phyloP scores from a whole-genome alignment of 371 early-diverging fungal species.

The Basidiobolus meristosporus region DNA sequence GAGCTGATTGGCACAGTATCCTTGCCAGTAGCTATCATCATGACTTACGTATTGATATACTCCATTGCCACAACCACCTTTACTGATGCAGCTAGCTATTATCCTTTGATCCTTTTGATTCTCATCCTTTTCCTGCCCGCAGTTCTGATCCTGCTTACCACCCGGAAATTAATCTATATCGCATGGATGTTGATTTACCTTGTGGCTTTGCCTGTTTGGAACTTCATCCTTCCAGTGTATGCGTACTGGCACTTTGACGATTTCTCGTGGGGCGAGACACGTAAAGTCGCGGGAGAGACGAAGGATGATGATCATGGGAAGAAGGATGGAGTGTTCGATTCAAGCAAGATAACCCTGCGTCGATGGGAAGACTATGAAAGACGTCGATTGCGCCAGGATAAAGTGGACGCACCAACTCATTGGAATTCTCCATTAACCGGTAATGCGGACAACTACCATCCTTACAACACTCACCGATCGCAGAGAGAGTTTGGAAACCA shows the following conservation, averaged over 20 bases:
- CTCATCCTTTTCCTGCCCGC: slow-evolving; percentile 68
- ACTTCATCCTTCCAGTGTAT: slow-evolving; percentile 86
- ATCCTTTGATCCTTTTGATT: slow-evolving; percentile 48
- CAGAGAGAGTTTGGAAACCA: too few relatives aligned
- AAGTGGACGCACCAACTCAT: too few relatives aligned
- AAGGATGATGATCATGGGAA: slow-evolving; percentile 60
- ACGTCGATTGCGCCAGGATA: slow-evolving; percentile 22
- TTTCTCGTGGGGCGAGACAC: slow-evolving; percentile 94
- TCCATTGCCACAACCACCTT: slow-evolving; percentile 15
- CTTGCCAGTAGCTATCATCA: slow-evolving; percentile 62
- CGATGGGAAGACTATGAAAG: slow-evolving; percentile 80
- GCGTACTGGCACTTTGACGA: slow-evolving; percentile 99
- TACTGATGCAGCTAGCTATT: slow-evolving; percentile 16
- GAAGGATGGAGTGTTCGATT: slow-evolving; percentile 55
- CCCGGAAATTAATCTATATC: slow-evolving; percentile 70
- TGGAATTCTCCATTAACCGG: too few relatives aligned
- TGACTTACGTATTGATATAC: slow-evolving; percentile 32
- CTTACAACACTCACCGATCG: too few relatives aligned
- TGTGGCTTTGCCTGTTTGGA: slow-evolving; percentile 85
- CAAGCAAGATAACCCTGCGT: slow-evolving; percentile 44
- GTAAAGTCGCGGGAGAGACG: slow-evolving; percentile 73
- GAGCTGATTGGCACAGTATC: slow-evolving; percentile 70
- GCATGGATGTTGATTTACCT: slow-evolving; percentile 85
- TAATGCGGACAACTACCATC: too few relatives aligned
- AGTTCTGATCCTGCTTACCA: slow-evolving; percentile 73